A percentile compares a stretch with the other conserved stretches of the same genome.
Evolutionary conservation across 202 grass and related monocot genomes (phyloP).

Genomic region (Hordeum pubiflorum): DNA sequence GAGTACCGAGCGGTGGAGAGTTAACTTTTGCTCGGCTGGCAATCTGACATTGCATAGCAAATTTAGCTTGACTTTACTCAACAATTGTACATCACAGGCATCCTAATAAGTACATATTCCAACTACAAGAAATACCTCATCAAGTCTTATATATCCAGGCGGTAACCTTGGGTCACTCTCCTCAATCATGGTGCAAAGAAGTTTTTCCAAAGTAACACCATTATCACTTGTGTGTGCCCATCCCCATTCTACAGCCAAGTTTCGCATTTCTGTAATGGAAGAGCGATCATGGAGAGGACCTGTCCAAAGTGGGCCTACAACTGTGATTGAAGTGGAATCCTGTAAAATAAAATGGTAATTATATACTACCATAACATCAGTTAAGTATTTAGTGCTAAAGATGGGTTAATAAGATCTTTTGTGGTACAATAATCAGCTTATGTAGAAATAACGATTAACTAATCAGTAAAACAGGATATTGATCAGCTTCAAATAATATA

Average conservation of each 20-base stretch:
- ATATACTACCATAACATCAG: neutral
- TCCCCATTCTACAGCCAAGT: conserved; percentile 65
- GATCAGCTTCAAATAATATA: neutral
- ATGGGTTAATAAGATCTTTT: neutral
- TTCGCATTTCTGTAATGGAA: conserved; percentile 65
- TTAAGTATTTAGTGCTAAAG: neutral
- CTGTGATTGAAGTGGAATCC: conserved; percentile 45
- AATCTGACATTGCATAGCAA: conserved; percentile 50
- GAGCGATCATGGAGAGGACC: conserved; percentile 72
- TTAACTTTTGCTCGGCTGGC: conserved; percentile 74
- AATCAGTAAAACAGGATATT: neutral
- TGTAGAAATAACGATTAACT: neutral
- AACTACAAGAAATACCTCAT: conserved; percentile 45
- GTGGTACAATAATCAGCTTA: neutral
- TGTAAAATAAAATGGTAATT: conserved; percentile 29
- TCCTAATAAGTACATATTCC: neutral
- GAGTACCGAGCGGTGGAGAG: conserved; percentile 46
- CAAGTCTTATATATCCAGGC: conserved; percentile 90
- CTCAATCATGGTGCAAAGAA: conserved; percentile 78
- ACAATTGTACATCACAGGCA: neutral
- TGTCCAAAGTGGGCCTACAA: conserved; percentile 79
- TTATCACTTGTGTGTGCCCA: conserved; percentile 56
- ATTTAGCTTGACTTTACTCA: neutral
- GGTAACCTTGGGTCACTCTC: conserved; percentile 64
- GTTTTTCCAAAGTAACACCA: conserved; percentile 52